Conservation (phyloP, 176 grass and related monocot genomes). For the Rhynchospora tenuis region DNA sequence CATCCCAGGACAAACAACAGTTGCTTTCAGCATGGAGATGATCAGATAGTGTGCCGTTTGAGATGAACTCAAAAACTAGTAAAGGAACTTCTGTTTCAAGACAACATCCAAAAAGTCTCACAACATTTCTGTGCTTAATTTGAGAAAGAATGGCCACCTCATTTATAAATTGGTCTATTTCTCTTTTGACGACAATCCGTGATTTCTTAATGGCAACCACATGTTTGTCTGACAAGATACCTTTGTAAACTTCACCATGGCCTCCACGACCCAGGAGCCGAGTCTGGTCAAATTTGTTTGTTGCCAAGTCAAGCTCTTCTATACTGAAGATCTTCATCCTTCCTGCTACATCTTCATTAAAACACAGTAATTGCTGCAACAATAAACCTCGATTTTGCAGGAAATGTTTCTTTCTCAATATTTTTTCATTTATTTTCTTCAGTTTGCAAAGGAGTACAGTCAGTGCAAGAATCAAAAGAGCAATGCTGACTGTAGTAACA, state of each 20-base stretch:
- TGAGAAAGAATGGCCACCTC: constrained; percentile 35
- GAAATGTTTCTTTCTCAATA: constrained; percentile 20
- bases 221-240: constrained; percentile 18
- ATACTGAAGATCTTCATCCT: constrained; percentile 31
- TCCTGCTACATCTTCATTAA: constrained; percentile 18
- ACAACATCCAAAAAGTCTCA: constrained; percentile 29
- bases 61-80: constrained; percentile 41
- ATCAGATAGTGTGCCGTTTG: constrained; percentile 24
- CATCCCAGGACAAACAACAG: constrained; percentile 12
- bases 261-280: constrained; percentile 20
- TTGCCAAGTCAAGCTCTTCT: constrained; percentile 34
- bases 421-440: constrained; percentile 17
- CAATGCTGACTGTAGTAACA: neutral
- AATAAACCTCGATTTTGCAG: constrained; percentile 33
- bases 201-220: constrained; percentile 36
- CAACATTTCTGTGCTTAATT: constrained; percentile 30
- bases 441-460: neutral
- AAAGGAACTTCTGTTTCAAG: constrained; percentile 32
- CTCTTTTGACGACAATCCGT: constrained; percentile 9
- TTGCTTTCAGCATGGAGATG: constrained; percentile 23
- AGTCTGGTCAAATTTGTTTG: constrained; percentile 26
- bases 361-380: constrained; percentile 26
- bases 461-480: neutral
- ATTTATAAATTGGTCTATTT: constrained; percentile 38
- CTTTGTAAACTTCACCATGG: constrained; percentile 37